phyloP scores from a whole-genome alignment of 495 filamentous ascomycete species.

The Hypoxylon trugodes region DNA sequence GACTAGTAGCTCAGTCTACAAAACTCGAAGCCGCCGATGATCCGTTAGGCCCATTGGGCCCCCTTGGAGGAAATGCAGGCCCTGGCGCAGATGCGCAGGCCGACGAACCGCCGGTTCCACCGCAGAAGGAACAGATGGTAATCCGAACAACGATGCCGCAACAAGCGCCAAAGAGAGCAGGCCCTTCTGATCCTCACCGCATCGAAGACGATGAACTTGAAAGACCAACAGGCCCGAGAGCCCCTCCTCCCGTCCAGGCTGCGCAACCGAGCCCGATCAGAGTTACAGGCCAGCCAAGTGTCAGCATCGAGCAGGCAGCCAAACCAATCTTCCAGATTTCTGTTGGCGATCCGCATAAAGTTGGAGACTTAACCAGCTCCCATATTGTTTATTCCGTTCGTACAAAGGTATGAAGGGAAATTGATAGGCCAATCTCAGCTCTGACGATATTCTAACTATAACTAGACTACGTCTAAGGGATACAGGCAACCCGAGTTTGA shows the following conservation, averaged over 20 bases:
- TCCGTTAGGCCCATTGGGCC: conserved; percentile 90
- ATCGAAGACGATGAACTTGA: conserved; percentile 64
- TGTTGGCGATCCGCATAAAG: conserved; percentile 97
- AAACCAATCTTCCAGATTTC: conserved; percentile 91
- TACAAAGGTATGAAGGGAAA: conserved; percentile 73
- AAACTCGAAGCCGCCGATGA: conserved; percentile 85
- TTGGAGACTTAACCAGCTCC: conserved; percentile 93
- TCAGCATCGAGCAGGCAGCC: conserved; percentile 87
- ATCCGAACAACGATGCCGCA: conserved; percentile 62
- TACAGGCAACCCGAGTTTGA: conserved; percentile 90
- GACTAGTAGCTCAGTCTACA: conserved; percentile 81
- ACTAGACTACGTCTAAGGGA: conserved; percentile 90
- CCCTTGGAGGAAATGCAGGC: conserved; percentile 64
- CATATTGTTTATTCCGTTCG: conserved; percentile 97
- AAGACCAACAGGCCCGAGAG: conserved; percentile 60
- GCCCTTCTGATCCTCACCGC: conserved; percentile 54
- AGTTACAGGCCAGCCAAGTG: conserved; percentile 77
- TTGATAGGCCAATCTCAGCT: neutral
- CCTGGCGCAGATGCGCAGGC: conserved; percentile 46
- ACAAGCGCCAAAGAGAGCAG: conserved; percentile 60
- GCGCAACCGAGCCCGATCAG: conserved; percentile 61
- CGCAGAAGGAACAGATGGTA: conserved; percentile 80
- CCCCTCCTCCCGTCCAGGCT: conserved; percentile 78
- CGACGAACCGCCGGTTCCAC: conserved; percentile 85
- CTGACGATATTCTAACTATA: conserved; percentile 2